These are phyloP conservation scores for Ligustrum vulgare DNA, from an alignment of 257 asterid species.

Conservation along the genomic window DNA sequence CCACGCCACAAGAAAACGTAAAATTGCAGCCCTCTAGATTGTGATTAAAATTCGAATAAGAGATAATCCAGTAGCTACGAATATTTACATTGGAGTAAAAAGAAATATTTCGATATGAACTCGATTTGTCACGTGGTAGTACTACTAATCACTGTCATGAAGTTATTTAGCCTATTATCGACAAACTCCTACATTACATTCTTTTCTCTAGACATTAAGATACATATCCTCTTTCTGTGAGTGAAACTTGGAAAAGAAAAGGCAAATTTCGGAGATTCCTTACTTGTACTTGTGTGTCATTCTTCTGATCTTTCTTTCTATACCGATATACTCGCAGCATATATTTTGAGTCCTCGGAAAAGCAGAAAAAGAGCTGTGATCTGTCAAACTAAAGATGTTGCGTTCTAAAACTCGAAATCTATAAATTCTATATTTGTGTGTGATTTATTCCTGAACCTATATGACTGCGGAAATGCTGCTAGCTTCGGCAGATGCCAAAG, in stretches of 20 bases:
- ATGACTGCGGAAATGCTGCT: conserved; percentile 54
- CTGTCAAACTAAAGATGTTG: conserved; percentile 35
- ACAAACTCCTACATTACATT: conserved; percentile 36
- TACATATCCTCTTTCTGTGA: conserved; percentile 23
- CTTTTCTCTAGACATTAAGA: conserved; percentile 17
- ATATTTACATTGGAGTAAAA: not conserved
- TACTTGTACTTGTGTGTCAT: conserved; percentile 32
- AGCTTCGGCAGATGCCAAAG: conserved; percentile 52
- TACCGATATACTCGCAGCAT: conserved; percentile 36
- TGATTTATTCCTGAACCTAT: conserved; percentile 30
- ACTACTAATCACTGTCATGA: not conserved
- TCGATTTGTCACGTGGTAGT: not conserved
- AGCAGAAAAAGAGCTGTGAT: conserved; percentile 26
- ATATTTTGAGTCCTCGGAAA: conserved; percentile 27
- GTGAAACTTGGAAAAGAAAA: conserved; percentile 16
- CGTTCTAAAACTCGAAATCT: conserved; percentile 33
- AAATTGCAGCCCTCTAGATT: not conserved
- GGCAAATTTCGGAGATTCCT: conserved; percentile 25
- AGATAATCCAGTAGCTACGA: not conserved
- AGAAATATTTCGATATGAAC: not conserved
- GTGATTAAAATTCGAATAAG: not conserved
- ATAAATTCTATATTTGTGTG: conserved; percentile 25
- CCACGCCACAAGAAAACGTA: not conserved
- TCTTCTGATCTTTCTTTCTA: conserved; percentile 38
- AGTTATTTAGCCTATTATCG: not conserved